A percentile compares a stretch with the other conserved stretches of the same genome.
Evolutionary conservation across 371 early-diverging fungal genomes (phyloP).

Genomic region (Umbelopsis sp.): DNA sequence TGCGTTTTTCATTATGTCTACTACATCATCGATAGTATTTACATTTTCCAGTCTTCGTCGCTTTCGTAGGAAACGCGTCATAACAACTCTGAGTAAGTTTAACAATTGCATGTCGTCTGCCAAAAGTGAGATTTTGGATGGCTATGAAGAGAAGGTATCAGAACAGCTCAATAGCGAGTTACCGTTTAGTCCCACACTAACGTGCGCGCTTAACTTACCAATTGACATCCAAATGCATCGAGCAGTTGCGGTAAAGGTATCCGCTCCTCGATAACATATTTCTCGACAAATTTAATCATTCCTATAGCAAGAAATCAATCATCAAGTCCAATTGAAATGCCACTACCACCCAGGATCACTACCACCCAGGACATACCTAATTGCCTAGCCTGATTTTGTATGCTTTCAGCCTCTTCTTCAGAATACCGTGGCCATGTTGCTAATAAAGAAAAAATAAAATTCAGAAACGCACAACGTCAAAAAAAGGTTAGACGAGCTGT

Average conservation of each 20-base stretch:
- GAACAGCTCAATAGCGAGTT: too few relatives aligned
- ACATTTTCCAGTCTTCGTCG: constrained; percentile 60
- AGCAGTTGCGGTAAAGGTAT: constrained; percentile 56
- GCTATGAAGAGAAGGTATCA: constrained; percentile 24
- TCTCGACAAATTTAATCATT: constrained; percentile 57
- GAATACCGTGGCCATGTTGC: constrained; percentile 44
- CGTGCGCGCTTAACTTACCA: constrained; percentile 29
- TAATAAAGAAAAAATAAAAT: background rate
- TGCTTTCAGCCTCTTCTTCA: constrained; percentile 37
- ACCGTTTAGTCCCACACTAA: too few relatives aligned
- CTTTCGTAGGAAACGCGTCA: constrained; percentile 60
- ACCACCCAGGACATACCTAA: constrained; percentile 26
- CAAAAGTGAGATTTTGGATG: constrained; percentile 39
- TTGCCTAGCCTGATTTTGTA: constrained; percentile 41
- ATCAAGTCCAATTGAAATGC: background rate
- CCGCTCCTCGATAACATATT: constrained; percentile 49
- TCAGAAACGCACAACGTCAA: background rate
- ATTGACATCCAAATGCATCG: constrained; percentile 53
- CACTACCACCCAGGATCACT: background rate
- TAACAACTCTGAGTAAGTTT: constrained; percentile 51
- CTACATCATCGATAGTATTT: constrained; percentile 77
- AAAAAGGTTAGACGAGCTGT: constrained; percentile 18
- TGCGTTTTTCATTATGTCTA: constrained; percentile 63
- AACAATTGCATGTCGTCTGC: constrained; percentile 50
- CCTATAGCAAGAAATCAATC: constrained; percentile 18